These are phyloP conservation scores for Mycosarcoma mackinlayi DNA, from an alignment of 1,284 basidiomycete genomes.

Conservation along the genomic window DNA sequence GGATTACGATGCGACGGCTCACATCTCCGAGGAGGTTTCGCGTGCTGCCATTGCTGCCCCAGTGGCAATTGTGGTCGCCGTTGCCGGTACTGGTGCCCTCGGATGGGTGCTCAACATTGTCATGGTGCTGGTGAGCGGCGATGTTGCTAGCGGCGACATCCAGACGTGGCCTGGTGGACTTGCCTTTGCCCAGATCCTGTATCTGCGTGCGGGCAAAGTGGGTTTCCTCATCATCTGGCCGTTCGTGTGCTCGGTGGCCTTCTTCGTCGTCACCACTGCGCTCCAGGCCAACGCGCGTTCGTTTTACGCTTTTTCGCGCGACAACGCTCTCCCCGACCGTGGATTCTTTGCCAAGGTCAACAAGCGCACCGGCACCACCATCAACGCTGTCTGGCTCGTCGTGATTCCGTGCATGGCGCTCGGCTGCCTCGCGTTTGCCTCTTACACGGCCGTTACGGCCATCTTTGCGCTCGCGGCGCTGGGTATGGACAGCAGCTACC, in stretches of 20 bases:
- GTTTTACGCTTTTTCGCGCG: conserved; percentile 89
- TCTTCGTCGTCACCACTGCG: conserved; percentile 71
- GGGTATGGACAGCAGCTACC: conserved; percentile 78
- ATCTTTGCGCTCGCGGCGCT: conserved; percentile 74
- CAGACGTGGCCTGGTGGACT: conserved; percentile 62
- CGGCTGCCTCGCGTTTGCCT: conserved; percentile 59
- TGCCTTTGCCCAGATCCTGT: conserved; percentile 64
- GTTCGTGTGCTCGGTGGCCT: conserved; percentile 67
- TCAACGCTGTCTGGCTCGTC: conserved; percentile 84
- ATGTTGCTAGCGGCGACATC: conserved; percentile 50
- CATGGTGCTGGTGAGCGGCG: conserved; percentile 79
- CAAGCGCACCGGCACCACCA: conserved; percentile 75
- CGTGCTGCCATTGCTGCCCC: conserved; percentile 83
- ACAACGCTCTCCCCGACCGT: conserved; percentile 82
- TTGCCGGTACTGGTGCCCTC: conserved; percentile 69
- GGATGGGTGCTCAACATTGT: conserved; percentile 71
- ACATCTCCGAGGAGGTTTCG: conserved; percentile 91
- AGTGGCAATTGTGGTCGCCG: conserved; percentile 85
- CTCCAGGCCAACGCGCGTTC: conserved; percentile 88
- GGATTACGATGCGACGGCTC: conserved; percentile 74
- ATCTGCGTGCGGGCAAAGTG: conserved; percentile 58
- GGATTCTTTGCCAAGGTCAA: conserved; percentile 82
- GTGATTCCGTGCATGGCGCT: conserved; percentile 71
- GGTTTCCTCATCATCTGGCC: conserved; percentile 77
- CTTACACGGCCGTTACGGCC: conserved; percentile 59